Base-by-base conservation (phyloP, 495 filamentous ascomycete species). In the Trypethelium eluteriae region DNA sequence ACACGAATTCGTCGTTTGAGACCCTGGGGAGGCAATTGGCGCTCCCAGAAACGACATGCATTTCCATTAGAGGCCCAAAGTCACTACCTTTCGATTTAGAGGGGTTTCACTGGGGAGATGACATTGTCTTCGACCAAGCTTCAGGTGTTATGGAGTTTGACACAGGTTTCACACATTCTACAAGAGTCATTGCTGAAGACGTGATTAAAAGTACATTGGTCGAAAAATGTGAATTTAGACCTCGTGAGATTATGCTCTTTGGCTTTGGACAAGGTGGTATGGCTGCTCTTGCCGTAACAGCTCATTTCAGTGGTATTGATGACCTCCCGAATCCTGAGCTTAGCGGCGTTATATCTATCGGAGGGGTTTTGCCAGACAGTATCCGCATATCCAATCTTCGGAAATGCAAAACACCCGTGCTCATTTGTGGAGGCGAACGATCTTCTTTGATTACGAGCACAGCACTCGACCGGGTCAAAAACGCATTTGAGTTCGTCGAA, bases 81-180 rank as follows among this genome's bases (percentile, higher is more conserved):
- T 84, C 85, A 0, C 78, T 98, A 2, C 92, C 93, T 6, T 84
- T 91, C 62, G 81, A 88, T 38, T 78, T 93, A 0, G 81, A 84
- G 12, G 91, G 90, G 34, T 97, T 86, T 74, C 92, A 97, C 77
- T 98, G 93, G 93, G 92, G 92, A 62, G 90, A 98, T 75, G 93
- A 98, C 73, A 76, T 98, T 39, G 72, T 81, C 2, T 85, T 96
- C 62, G 85, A 89, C 63, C 69, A 78, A 4, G 70, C 77, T 2
- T 83, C 80, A 2, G 89, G 88, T 1, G 83, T 81, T 0, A 77
- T 96, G 39, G 91, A 96, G 57, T 79, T 86, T 35, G 93, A 96
- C 71, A 85, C 89, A 0, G 92, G 93, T 0, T 93, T 96, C 70
- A 74, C 77, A 25, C 81, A 79, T 12, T 78, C 86, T 0, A 78